A percentile compares a stretch with the other conserved stretches of the same genome.
Conservation (phyloP, 2,329 filamentous ascomycete species). For the Stenocarpella maydis region DNA sequence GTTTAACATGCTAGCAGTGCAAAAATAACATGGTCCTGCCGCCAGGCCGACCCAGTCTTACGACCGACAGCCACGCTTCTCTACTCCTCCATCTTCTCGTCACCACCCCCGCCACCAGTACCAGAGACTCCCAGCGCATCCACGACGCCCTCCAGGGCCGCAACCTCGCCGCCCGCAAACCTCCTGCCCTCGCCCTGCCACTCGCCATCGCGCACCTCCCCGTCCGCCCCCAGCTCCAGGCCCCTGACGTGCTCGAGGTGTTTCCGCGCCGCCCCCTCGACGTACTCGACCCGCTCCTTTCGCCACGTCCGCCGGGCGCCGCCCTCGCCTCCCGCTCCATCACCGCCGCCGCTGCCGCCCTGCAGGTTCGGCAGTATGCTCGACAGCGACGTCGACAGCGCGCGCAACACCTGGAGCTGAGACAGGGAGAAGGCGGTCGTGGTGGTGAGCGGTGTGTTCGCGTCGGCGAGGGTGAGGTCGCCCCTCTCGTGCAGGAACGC, state of each 20-base stretch:
- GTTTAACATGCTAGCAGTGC: not conserved
- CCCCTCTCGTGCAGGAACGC: conserved; percentile 66
- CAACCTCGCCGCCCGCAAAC: conserved; percentile 61
- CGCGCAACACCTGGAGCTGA: conserved; percentile 81
- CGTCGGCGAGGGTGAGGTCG: conserved; percentile 59
- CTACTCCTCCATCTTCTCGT: conserved; percentile 13
- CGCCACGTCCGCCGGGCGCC: conserved; percentile 63
- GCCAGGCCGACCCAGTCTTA: not conserved
- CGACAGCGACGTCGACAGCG: conserved; percentile 67
- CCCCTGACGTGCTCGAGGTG: conserved; percentile 78
- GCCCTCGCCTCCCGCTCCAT: conserved; percentile 38
- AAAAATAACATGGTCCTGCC: not conserved
- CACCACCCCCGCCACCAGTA: conserved; percentile 40
- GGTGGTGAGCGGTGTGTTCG: conserved; percentile 68
- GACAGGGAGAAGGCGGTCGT: conserved; percentile 81
- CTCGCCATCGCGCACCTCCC: conserved; percentile 71
- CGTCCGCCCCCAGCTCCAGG: conserved; percentile 68
- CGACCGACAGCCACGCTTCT: not conserved
- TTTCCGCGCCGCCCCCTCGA: conserved; percentile 79
- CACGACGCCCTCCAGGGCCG: conserved; percentile 62
- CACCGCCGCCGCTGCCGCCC: conserved; percentile 24
- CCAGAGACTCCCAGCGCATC: conserved; percentile 50
- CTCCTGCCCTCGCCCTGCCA: conserved; percentile 65
- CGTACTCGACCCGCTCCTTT: conserved; percentile 79
- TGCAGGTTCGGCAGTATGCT: conserved; percentile 71